These are phyloP conservation scores for Boeremia exigua DNA, from an alignment of 2,329 filamentous ascomycete species.

Conservation along the genomic window DNA sequence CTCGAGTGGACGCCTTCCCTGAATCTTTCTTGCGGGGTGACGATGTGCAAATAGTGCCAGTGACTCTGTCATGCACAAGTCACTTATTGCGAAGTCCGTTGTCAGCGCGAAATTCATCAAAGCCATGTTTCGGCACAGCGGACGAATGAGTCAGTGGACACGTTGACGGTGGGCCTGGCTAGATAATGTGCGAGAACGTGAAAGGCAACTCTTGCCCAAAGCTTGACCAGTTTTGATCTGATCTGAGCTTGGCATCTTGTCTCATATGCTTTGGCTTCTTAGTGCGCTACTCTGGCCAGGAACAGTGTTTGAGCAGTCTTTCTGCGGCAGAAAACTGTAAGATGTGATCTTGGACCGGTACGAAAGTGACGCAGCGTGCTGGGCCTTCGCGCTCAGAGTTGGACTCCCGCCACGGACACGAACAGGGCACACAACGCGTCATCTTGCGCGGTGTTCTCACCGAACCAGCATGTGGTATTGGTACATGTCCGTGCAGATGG, in stretches of 20 bases:
- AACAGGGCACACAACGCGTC: background rate
- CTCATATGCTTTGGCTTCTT: background rate
- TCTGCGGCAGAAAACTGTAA: too few species aligned
- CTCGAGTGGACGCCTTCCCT: too few species aligned
- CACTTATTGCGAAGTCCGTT: background rate
- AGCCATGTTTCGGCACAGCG: background rate
- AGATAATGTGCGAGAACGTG: background rate
- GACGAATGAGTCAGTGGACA: background rate
- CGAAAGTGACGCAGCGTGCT: too few species aligned
- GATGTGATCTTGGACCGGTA: too few species aligned
- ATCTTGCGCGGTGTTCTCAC: background rate
- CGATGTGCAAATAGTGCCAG: background rate
- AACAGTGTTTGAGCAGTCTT: too few species aligned
- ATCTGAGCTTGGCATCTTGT: background rate
- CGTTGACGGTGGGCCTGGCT: background rate
- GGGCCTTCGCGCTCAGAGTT: too few species aligned
- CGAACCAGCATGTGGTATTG: background rate
- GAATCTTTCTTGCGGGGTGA: too few species aligned
- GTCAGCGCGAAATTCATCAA: background rate
- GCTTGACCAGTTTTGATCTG: background rate
- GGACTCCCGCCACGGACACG: too few species aligned
- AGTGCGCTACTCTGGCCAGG: background rate
- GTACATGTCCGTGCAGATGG: background rate
- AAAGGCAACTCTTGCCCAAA: background rate
- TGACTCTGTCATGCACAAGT: background rate